A percentile compares a stretch with the other conserved stretches of the same genome.
Evolutionary conservation across 1,284 basidiomycete species (phyloP).

Genomic region (Irpex sp.): DNA sequence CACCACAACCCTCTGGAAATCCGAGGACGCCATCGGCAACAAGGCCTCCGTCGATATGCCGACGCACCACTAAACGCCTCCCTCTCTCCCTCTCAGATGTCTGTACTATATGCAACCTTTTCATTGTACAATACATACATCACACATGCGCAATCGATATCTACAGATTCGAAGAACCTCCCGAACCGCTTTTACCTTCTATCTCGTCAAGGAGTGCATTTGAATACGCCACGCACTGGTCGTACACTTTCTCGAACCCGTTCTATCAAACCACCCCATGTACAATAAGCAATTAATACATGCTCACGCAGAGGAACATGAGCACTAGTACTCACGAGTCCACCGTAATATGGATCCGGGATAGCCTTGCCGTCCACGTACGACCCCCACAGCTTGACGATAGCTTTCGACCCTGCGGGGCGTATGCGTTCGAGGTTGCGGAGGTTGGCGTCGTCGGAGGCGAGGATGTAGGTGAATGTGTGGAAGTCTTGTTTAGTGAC

Average conservation of each 20-base stretch:
- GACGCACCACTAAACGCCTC: slow-evolving; percentile 51
- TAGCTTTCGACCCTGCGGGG: slow-evolving; percentile 53
- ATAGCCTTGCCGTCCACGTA: slow-evolving; percentile 64
- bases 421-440: slow-evolving; percentile 51
- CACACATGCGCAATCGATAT: not conserved
- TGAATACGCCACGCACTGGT: slow-evolving; percentile 64
- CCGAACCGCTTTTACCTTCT: slow-evolving; percentile 24
- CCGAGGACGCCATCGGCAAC: slow-evolving; percentile 76
- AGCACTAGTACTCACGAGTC: slow-evolving; percentile 40
- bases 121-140: slow-evolving; percentile 6
- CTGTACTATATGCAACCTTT: not conserved
- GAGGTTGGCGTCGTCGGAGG: slow-evolving; percentile 67
- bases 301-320: too few species aligned
- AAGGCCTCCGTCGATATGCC: slow-evolving; percentile 84
- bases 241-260: slow-evolving; percentile 58
- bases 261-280: slow-evolving; percentile 28
- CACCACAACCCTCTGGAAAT: slow-evolving; percentile 78
- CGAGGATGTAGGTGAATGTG: slow-evolving; percentile 67
- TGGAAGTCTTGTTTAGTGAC: slow-evolving; percentile 57
- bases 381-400: slow-evolving; percentile 70
- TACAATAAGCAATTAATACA: not conserved
- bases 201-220: slow-evolving; percentile 73
- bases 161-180: slow-evolving; percentile 5
- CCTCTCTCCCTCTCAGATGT: not conserved
- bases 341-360: slow-evolving; percentile 75